Evolutionary conservation across 805 yeast genomes (phyloP).

Genomic region (Schwanniomyces pseudopolymorphus): DNA sequence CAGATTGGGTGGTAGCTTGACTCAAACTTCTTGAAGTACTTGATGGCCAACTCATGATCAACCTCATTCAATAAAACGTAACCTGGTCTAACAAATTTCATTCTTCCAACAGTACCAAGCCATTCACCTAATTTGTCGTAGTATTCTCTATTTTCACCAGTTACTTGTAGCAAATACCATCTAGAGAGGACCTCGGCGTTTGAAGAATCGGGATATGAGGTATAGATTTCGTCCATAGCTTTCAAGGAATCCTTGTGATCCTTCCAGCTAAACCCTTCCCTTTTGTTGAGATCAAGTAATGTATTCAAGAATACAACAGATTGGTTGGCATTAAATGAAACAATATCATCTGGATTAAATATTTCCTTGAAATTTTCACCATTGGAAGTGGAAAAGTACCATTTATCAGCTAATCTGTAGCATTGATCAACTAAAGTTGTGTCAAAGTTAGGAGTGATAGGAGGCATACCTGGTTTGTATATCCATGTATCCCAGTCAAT

Average conservation of each 20-base stretch:
- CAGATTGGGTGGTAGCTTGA: constrained; percentile 82
- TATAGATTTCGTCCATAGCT: constrained; percentile 35
- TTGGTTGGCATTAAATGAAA: constrained; percentile 68
- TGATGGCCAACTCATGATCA: constrained; percentile 62
- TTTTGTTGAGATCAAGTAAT: constrained; percentile 50
- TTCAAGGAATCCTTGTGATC: constrained; percentile 29
- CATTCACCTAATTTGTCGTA: constrained; percentile 67
- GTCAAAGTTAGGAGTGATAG: constrained; percentile 72
- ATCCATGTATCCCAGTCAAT: constrained; percentile 89
- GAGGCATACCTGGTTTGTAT: constrained; percentile 83
- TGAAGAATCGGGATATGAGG: constrained; percentile 47
- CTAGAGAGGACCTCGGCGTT: constrained; percentile 84
- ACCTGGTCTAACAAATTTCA: constrained; percentile 92
- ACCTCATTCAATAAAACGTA: constrained; percentile 64
- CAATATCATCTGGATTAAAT: constrained; percentile 53
- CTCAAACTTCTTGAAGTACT: constrained; percentile 61
- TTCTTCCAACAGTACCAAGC: constrained; percentile 90
- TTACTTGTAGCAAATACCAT: constrained; percentile 68
- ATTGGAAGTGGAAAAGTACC: constrained; percentile 48
- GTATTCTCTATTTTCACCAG: constrained; percentile 46
- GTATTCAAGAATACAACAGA: constrained; percentile 76
- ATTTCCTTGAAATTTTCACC: constrained; percentile 8
- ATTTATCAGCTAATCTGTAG: constrained; percentile 59
- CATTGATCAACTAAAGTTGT: constrained; percentile 77
- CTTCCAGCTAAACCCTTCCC: constrained; percentile 37